Evolutionary conservation across 306 rosid species (phyloP), one percentile per base, ranked within the genome.

Genomic region (Corylus avellana): DNA sequence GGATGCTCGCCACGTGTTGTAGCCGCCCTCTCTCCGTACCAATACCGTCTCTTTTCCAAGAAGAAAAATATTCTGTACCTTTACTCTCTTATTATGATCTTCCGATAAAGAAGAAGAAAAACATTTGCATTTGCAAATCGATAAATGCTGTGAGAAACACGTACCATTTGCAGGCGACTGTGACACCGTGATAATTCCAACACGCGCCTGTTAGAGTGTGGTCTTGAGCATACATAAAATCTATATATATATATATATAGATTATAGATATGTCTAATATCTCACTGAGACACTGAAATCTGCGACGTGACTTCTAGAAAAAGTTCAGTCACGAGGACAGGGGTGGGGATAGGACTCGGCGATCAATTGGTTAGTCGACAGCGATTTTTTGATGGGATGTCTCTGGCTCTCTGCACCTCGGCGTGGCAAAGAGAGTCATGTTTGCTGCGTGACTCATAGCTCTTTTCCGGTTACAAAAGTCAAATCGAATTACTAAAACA

Each of bases 401-500:
- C 75, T 37, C 46, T 66, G 71, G 71, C 12, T 16, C 10, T 77
- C 64, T 54, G 63, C 35, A 70, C 61, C 61, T n/a, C 18, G 70
- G 68, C 17, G 75, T 51, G 75, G 70, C 27, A 46, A 58, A 49
- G 68, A n/a, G 79, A 70, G 55, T 76, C 84, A 84, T 37, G 84
- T 35, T 64, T 39, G 50, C 46, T 79, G 76, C 84, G 81, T 84
- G 87, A 80, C 70, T 44, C 18, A 42, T 56, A 13, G 48, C 8
- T 12, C 10, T 29, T 80, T 55, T 14, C 7, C 0, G 16, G n/a
- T 16, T 25, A 13, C 3, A 2, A 22, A 32, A 3, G 2, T 0
- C 5, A 8, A 12, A 42, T 5, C 46, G n/a, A 77, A 56, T 73
- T 77, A 82, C 79, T 2, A 22, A 82, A 78, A 12, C 2, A 17